phyloP scores from a whole-genome alignment of 140 eudicot genomes.

The Senecio squalidus region DNA sequence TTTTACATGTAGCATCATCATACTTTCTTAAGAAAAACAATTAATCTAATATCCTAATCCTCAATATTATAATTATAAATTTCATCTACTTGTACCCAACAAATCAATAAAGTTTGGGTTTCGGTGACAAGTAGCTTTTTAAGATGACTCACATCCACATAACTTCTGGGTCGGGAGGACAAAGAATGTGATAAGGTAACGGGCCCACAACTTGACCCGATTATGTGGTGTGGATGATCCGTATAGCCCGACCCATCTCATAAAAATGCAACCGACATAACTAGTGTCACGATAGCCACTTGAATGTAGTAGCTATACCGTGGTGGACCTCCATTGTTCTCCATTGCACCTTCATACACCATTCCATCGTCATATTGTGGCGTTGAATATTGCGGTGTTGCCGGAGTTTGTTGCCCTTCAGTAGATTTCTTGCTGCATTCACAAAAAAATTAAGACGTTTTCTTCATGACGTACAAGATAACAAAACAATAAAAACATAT shows the following conservation, averaged over 20 bases:
- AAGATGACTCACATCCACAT: slow-evolving; percentile 35
- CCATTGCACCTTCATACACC: slow-evolving; percentile 57
- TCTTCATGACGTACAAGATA: background rate
- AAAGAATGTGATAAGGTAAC: slow-evolving; percentile 2
- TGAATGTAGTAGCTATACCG: slow-evolving; percentile 6
- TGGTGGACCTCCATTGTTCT: slow-evolving; percentile 9
- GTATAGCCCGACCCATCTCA: background rate
- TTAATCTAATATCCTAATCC: slow-evolving; percentile 7
- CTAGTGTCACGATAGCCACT: slow-evolving; percentile 8
- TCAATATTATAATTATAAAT: background rate
- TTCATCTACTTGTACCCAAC: slow-evolving; percentile 14
- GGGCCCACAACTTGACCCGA: slow-evolving; percentile 8
- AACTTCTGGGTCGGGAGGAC: slow-evolving; percentile 29
- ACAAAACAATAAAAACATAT: background rate
- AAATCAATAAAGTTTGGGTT: slow-evolving; percentile 19
- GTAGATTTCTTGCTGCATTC: slow-evolving; percentile 51
- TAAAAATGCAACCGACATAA: slow-evolving; percentile 20
- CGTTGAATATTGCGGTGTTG: background rate
- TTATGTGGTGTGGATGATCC: background rate
- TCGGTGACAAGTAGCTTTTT: slow-evolving; percentile 24
- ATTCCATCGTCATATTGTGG: slow-evolving; percentile 31
- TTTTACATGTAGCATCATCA: slow-evolving; percentile 27
- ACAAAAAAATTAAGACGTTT: background rate
- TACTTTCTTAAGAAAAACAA: slow-evolving; percentile 21
- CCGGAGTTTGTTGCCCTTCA: slow-evolving; percentile 25